Conservation (phyloP, 2,329 filamentous ascomycete species). For the Arachnopeziza araneosa region DNA sequence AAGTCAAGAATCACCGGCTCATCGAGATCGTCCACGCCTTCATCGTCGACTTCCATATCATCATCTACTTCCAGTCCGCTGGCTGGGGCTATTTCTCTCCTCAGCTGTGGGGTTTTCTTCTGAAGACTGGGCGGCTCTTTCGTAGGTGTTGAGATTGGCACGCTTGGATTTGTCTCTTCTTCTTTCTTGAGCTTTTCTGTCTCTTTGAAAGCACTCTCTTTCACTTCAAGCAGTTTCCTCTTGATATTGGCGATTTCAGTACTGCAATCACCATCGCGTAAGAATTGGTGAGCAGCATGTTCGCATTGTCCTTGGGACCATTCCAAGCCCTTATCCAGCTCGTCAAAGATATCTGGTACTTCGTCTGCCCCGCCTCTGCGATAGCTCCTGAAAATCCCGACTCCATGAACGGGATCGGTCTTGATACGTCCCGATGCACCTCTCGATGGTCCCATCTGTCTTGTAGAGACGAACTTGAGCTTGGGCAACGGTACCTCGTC, state of each 20-base stretch:
- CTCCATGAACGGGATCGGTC: conserved; percentile 7
- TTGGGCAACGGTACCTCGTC: conserved; percentile 29
- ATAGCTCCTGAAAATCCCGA: conserved; percentile 22
- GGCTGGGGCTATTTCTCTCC: conserved; percentile 1
- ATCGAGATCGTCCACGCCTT: conserved; percentile 21
- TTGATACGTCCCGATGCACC: conserved; percentile 9
- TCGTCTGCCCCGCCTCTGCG: conserved; percentile 15
- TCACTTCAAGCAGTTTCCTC: conserved; percentile 41
- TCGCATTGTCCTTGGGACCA: conserved; percentile 77
- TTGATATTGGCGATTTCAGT: conserved; percentile 65
- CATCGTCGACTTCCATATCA: conserved; percentile 23
- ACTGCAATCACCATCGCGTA: conserved; percentile 82
- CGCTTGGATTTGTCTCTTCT: conserved; percentile 7
- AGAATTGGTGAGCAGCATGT: conserved; percentile 78
- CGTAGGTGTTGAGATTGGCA: background rate
- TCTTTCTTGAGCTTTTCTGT: conserved; percentile 20
- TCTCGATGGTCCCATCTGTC: conserved; percentile 33
- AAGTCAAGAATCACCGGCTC: conserved; percentile 22
- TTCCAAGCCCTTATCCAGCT: conserved; percentile 73
- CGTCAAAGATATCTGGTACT: conserved; percentile 55
- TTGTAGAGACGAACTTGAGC: conserved; percentile 35
- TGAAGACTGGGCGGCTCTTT: conserved; percentile 3
- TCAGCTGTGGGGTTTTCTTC: conserved; percentile 7
- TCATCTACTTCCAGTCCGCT: conserved; percentile 22
- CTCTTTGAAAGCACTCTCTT: conserved; percentile 37